phyloP scores from a whole-genome alignment of 1,284 basidiomycete species.

The Ustilago shanxiensis region DNA sequence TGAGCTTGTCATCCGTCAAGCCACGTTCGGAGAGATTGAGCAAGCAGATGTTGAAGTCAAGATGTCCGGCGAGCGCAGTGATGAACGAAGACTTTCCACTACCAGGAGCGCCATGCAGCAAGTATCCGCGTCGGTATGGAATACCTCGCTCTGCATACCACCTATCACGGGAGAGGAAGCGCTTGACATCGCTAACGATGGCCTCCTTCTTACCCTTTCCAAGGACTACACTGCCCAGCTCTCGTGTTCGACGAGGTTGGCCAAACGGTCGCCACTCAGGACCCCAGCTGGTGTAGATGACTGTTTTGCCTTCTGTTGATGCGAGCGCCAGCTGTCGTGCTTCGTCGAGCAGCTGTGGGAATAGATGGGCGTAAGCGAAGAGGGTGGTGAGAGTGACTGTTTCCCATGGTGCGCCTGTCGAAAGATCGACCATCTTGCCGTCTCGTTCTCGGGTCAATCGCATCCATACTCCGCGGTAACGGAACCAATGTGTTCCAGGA shows the following conservation, averaged over 20 bases:
- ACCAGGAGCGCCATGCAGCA: conserved; percentile 94
- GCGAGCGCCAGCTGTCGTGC: conserved; percentile 88
- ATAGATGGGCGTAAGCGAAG: conserved; percentile 84
- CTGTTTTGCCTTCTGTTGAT: conserved; percentile 91
- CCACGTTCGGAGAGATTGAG: conserved; percentile 97
- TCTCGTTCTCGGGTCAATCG: conserved; percentile 89
- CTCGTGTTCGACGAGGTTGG: conserved; percentile 86
- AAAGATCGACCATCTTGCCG: conserved; percentile 81
- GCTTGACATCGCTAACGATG: conserved; percentile 82
- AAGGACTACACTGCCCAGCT: conserved; percentile 91
- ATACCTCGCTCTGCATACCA: conserved; percentile 99
- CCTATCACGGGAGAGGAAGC: conserved; percentile 84
- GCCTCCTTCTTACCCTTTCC: conserved; percentile 82
- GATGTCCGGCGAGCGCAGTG: conserved; percentile 90
- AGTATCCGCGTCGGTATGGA: conserved; percentile 94
- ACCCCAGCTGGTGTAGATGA: conserved; percentile 96
- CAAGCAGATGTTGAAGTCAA: conserved; percentile 92
- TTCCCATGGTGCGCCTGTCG: conserved; percentile 95
- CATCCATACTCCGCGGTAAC: conserved; percentile 92
- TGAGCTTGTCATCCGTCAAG: conserved; percentile 95
- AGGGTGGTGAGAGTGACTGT: conserved; percentile 94
- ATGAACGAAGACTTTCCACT: conserved; percentile 99
- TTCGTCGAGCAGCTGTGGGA: conserved; percentile 84
- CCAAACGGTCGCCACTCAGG: conserved; percentile 97
- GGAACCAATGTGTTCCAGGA: conserved; percentile 93